Conservation (phyloP, 805 yeast species). For the Blastobotrys mokoenaii region DNA sequence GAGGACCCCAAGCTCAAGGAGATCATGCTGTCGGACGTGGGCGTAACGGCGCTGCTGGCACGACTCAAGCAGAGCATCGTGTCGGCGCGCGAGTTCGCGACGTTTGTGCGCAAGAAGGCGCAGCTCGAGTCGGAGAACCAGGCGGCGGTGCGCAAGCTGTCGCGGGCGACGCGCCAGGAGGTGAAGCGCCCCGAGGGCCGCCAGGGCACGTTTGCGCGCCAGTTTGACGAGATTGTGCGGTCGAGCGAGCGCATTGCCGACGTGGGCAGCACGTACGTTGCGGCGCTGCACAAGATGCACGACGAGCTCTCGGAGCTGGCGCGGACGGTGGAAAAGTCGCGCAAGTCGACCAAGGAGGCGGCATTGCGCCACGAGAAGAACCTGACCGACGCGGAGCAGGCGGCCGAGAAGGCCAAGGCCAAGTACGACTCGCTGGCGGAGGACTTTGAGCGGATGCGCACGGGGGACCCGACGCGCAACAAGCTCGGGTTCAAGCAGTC, state of each 20-base stretch:
- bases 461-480: slow-evolving; percentile 77
- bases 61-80: slow-evolving; percentile 72
- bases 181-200: slow-evolving; percentile 44
- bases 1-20: slow-evolving; percentile 29
- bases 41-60: slow-evolving; percentile 61
- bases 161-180: slow-evolving; percentile 43
- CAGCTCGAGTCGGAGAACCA: slow-evolving; percentile 70
- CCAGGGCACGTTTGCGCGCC: slow-evolving; percentile 56
- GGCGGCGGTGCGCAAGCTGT: slow-evolving; percentile 63
- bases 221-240: slow-evolving; percentile 60
- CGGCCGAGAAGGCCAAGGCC: slow-evolving; percentile 80
- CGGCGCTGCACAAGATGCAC: slow-evolving; percentile 73
- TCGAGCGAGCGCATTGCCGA: slow-evolving; percentile 69
- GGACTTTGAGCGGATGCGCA: slow-evolving; percentile 74
- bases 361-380: slow-evolving; percentile 77
- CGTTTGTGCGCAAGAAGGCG: slow-evolving; percentile 71
- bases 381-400: slow-evolving; percentile 68
- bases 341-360: slow-evolving; percentile 76
- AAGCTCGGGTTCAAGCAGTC: slow-evolving; percentile 72
- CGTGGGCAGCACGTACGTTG: slow-evolving; percentile 69
- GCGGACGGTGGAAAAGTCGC: slow-evolving; percentile 56
- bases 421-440: slow-evolving; percentile 73
- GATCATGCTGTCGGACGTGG: slow-evolving; percentile 35
- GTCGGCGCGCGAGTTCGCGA: slow-evolving; percentile 79
- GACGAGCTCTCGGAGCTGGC: slow-evolving; percentile 73